These are phyloP conservation scores for Fistulifera pelliculosa DNA, from an alignment of 108 stramenopile genomes.

Conservation along the genomic window DNA sequence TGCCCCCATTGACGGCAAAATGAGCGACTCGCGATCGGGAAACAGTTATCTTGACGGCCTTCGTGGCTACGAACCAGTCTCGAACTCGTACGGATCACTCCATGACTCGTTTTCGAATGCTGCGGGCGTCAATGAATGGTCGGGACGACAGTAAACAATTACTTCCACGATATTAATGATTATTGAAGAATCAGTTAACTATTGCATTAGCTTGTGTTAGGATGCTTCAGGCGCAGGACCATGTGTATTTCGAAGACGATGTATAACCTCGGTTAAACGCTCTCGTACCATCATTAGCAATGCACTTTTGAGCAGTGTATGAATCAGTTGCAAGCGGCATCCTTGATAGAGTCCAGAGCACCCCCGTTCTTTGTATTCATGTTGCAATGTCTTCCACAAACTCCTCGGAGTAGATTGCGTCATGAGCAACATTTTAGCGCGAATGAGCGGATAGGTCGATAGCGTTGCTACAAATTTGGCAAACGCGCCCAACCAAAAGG, in stretches of 20 bases:
- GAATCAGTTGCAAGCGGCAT: slow-evolving; percentile 64
- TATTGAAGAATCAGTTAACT: too few species aligned
- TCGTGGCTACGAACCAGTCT: too few species aligned
- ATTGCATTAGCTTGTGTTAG: too few species aligned
- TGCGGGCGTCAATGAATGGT: too few species aligned
- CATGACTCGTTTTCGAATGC: too few species aligned
- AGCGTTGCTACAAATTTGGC: slow-evolving; percentile 88
- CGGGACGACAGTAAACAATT: too few species aligned
- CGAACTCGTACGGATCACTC: too few species aligned
- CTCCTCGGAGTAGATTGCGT: slow-evolving; percentile 9
- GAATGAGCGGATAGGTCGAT: slow-evolving; percentile 88
- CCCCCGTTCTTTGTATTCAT: slow-evolving; percentile 41
- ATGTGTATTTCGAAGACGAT: neutral
- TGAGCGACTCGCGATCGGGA: too few species aligned
- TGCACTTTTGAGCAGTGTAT: slow-evolving; percentile 76
- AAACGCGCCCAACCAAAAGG: slow-evolving; percentile 67
- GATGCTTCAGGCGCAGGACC: neutral
- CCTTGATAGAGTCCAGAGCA: slow-evolving; percentile 63
- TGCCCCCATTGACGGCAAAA: too few species aligned
- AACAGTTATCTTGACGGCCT: too few species aligned
- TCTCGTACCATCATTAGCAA: slow-evolving; percentile 78
- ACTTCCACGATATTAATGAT: too few species aligned
- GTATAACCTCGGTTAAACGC: slow-evolving; percentile 35
- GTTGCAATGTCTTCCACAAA: slow-evolving; percentile 18
- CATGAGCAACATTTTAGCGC: slow-evolving; percentile 90